A percentile compares a stretch with the other conserved stretches of the same genome.
phyloP scores from a whole-genome alignment of 1,139 yeast species.

The Torulaspora pretoriensis region DNA sequence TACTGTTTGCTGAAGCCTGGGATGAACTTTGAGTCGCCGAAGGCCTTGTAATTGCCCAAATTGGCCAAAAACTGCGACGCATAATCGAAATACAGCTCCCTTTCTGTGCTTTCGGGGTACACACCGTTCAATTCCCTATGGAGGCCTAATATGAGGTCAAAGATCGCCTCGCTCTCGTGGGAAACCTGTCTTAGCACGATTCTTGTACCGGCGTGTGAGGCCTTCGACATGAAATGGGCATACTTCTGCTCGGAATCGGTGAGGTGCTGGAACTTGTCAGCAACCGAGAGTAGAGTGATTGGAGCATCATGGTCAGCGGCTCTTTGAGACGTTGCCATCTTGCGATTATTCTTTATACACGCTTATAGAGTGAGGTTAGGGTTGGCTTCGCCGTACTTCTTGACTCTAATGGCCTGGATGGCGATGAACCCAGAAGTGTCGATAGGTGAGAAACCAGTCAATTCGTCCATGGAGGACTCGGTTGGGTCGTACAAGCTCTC shows the following conservation, averaged over 20 bases:
- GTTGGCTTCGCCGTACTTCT: conserved; percentile 95
- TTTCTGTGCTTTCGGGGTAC: conserved; percentile 41
- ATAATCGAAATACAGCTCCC: conserved; percentile 60
- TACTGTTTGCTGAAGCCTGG: conserved; percentile 52
- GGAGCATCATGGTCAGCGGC: conserved; percentile 33
- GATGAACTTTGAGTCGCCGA: conserved; percentile 82
- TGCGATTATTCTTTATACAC: background rate
- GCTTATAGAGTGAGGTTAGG: conserved; percentile 30
- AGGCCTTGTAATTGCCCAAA: conserved; percentile 82
- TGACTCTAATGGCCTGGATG: conserved; percentile 95
- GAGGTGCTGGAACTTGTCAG: conserved; percentile 47
- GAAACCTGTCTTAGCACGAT: conserved; percentile 80
- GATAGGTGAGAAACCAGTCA: conserved; percentile 95
- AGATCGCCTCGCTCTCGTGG: conserved; percentile 72
- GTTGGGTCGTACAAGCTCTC: conserved; percentile 97
- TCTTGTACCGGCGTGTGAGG: conserved; percentile 78
- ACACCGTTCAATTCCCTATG: conserved; percentile 53
- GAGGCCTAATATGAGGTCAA: conserved; percentile 58
- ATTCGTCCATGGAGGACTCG: conserved; percentile 98
- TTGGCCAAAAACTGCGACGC: conserved; percentile 76
- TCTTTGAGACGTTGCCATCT: conserved; percentile 4
- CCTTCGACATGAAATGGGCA: conserved; percentile 79
- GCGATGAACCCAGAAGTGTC: conserved; percentile 97
- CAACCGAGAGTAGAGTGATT: conserved; percentile 42
- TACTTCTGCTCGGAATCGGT: conserved; percentile 56